phyloP scores from a whole-genome alignment of 225 moss, liverwort and hornwort species.

The Climacium dendroides region DNA sequence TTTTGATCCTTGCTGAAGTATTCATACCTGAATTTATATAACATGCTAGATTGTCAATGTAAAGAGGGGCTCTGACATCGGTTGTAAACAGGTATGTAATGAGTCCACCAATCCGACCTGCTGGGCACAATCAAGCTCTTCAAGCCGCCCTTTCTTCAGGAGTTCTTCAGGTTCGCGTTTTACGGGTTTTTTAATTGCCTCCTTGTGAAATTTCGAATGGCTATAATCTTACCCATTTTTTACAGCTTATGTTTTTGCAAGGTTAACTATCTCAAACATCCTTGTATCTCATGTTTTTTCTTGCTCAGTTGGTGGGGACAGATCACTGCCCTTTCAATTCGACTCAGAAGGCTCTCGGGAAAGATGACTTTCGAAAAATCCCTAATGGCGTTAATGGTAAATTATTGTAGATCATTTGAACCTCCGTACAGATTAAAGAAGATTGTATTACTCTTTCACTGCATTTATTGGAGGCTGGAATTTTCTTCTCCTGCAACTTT shows the following conservation, averaged over 20 bases:
- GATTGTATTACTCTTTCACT: background rate
- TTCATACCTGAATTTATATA: background rate
- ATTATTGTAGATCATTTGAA: background rate
- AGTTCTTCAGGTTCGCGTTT: constrained; percentile 58
- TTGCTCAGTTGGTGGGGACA: constrained; percentile 75
- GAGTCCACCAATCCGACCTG: constrained; percentile 93
- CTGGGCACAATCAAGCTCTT: constrained; percentile 71
- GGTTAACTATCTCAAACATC: background rate
- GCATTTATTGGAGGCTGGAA: background rate
- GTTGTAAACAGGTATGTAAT: constrained; percentile 62
- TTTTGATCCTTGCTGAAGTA: background rate
- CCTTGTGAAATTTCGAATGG: background rate
- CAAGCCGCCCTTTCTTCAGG: constrained; percentile 86
- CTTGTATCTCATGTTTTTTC: background rate
- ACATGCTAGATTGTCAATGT: background rate
- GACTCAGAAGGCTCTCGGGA: constrained; percentile 79
- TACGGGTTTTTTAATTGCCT: background rate
- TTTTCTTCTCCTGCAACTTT: background rate
- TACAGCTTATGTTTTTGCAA: background rate
- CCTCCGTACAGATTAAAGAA: background rate
- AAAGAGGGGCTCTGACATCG: background rate
- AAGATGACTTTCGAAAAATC: constrained; percentile 73
- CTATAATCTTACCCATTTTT: background rate
- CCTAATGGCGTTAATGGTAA: constrained; percentile 97
- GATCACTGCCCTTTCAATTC: constrained; percentile 97